These are phyloP conservation scores for Alternaria gaisen DNA, from an alignment of 2,329 filamentous ascomycete species.

Conservation along the genomic window DNA sequence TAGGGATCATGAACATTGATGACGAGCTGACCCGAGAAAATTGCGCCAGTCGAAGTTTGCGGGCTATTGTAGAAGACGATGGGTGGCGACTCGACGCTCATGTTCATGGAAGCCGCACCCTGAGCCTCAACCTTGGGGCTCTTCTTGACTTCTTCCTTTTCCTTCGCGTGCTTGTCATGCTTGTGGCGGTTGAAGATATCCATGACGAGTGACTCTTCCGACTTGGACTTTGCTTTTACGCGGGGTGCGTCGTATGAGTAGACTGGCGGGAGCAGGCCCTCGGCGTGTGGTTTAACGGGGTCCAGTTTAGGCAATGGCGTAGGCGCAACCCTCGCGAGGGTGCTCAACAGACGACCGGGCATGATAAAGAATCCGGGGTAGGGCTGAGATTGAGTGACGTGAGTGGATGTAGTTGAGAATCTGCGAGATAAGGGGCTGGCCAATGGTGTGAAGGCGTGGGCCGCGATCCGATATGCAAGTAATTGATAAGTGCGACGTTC, in stretches of 20 bases:
- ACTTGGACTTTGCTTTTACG: slow-evolving; percentile 37
- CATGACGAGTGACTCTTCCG: slow-evolving; percentile 50
- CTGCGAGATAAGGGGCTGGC: slow-evolving; percentile 27
- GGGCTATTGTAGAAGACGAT: slow-evolving; percentile 82
- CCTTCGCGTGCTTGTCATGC: slow-evolving; percentile 34
- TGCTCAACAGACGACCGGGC: slow-evolving; percentile 48
- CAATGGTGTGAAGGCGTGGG: slow-evolving; percentile 27
- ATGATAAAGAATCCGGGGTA: slow-evolving; percentile 46
- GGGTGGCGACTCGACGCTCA: slow-evolving; percentile 84
- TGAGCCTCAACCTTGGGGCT: slow-evolving; percentile 48
- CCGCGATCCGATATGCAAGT: slow-evolving; percentile 30
- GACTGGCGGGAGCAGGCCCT: slow-evolving; percentile 44
- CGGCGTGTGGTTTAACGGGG: slow-evolving; percentile 28
- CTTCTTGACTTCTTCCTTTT: slow-evolving; percentile 40
- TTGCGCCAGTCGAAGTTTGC: slow-evolving; percentile 78
- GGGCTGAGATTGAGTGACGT: slow-evolving; percentile 26
- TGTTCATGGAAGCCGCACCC: slow-evolving; percentile 62
- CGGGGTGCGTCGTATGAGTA: slow-evolving; percentile 47
- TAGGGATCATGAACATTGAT: slow-evolving; percentile 73
- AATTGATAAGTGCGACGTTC: slow-evolving; percentile 20
- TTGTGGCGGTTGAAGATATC: slow-evolving; percentile 52
- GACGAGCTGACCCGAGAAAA: slow-evolving; percentile 84
- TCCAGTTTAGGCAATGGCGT: slow-evolving; percentile 45
- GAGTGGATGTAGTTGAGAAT: slow-evolving; percentile 22
- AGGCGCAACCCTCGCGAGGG: slow-evolving; percentile 44